A percentile compares a stretch with the other conserved stretches of the same genome.
phyloP scores from a whole-genome alignment of 192 early-diverging fungal genomes.

The Backusella australiensis region DNA sequence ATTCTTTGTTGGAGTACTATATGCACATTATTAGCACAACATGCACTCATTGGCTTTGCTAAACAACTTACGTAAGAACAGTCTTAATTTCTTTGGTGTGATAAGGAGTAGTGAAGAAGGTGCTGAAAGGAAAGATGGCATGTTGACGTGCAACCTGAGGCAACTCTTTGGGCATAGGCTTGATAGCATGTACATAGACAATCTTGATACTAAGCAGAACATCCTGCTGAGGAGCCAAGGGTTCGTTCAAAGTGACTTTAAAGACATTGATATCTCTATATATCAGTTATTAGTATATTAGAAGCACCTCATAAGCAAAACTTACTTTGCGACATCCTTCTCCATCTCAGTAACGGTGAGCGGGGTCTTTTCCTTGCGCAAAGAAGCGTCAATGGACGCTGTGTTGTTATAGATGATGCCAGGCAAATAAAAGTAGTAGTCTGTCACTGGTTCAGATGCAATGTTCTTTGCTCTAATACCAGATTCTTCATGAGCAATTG shows the following conservation, averaged over 20 bases:
- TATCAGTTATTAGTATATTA: not conserved
- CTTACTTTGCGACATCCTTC: slow-evolving; percentile 27
- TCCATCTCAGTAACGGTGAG: slow-evolving; percentile 35
- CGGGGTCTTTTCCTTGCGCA: slow-evolving; percentile 37
- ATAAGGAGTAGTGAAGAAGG: slow-evolving; percentile 68
- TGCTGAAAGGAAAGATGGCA: slow-evolving; percentile 59
- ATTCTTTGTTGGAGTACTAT: slow-evolving; percentile 34
- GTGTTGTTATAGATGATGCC: slow-evolving; percentile 24
- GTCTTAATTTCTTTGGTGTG: slow-evolving; percentile 72
- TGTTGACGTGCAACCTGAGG: slow-evolving; percentile 67
- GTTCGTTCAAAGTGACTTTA: slow-evolving; percentile 42
- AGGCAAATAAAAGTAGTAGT: slow-evolving; percentile 50
- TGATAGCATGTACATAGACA: slow-evolving; percentile 41
- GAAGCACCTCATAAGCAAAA: too few species aligned
- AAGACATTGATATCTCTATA: slow-evolving; percentile 42
- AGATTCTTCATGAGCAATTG: slow-evolving; percentile 48
- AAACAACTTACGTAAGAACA: slow-evolving; percentile 61
- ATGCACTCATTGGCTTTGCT: too few species aligned
- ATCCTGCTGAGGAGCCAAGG: slow-evolving; percentile 57
- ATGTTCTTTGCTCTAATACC: slow-evolving; percentile 45
- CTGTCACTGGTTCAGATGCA: slow-evolving; percentile 28
- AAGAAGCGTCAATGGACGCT: slow-evolving; percentile 40
- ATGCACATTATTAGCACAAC: too few species aligned
- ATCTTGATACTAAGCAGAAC: slow-evolving; percentile 56
- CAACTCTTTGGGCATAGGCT: slow-evolving; percentile 53